phyloP scores from a whole-genome alignment of 768 basidiomycete species.

The Mycena maculata region DNA sequence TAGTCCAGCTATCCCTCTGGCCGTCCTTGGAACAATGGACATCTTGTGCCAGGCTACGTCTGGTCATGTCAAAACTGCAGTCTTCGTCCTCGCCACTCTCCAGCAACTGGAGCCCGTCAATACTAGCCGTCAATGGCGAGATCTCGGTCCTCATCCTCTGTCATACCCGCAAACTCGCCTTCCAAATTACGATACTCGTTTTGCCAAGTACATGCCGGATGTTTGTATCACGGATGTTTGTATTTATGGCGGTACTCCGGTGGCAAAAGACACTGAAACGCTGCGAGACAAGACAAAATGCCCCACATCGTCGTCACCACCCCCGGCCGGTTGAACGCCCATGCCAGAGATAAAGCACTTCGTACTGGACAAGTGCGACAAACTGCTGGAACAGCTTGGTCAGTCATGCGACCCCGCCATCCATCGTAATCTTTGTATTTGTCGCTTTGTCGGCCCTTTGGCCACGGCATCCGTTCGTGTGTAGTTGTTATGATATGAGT shows the following conservation, averaged over 20 bases:
- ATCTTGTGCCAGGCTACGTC: constrained; percentile 99
- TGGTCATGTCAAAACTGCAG: constrained; percentile 98
- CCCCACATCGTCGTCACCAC: constrained; percentile 99
- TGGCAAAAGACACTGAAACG: constrained; percentile 91
- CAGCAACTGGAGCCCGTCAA: constrained; percentile 99
- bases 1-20: constrained; percentile 99
- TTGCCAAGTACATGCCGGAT: constrained; percentile 99
- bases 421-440: constrained; percentile 63
- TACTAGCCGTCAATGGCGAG: constrained; percentile 97
- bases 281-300: constrained; percentile 97
- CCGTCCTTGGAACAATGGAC: constrained; percentile 99
- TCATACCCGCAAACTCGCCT: constrained; percentile 98
- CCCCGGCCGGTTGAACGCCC: constrained; percentile 95
- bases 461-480: constrained; percentile 54
- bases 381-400: constrained; percentile 99
- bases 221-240: constrained; percentile 98
- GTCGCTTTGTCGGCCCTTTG: constrained; percentile 53
- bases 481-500: constrained; percentile 20
- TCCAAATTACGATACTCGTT: constrained; percentile 99
- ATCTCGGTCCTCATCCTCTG: constrained; percentile 98
- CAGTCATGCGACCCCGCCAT: constrained; percentile 83
- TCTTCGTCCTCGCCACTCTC: constrained; percentile 96
- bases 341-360: constrained; percentile 99
- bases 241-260: constrained; percentile 94
- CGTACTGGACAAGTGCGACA: constrained; percentile 99